Evolutionary conservation across 257 asterid genomes (phyloP).

Genomic region (Leptodermis oblonga): DNA sequence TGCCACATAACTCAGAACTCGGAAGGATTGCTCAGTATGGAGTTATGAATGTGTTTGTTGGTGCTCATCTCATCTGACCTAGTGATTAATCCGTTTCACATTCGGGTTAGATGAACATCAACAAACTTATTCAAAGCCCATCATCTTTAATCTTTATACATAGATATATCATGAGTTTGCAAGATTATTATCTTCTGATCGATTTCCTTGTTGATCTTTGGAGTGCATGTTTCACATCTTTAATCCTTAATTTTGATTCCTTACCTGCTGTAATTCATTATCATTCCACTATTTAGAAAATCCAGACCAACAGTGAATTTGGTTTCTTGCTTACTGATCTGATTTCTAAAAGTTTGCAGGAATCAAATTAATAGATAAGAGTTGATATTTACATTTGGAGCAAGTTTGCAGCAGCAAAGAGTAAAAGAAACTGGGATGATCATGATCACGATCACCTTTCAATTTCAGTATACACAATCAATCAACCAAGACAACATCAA

Average conservation of each 20-base stretch:
- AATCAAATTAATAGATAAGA: background rate
- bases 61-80: conserved; percentile 8
- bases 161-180: background rate
- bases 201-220: background rate
- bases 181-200: background rate
- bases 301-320: background rate
- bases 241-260: background rate
- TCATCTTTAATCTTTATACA: too few relatives aligned
- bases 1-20: background rate
- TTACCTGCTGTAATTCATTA: background rate
- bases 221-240: background rate
- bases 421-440: background rate
- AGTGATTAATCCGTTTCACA: background rate
- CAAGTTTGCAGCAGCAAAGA: background rate
- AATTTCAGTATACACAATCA: conserved; percentile 3
- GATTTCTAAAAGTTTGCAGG: background rate
- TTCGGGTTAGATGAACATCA: conserved; percentile 22
- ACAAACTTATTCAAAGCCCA: conserved; percentile 22
- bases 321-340: background rate
- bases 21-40: background rate
- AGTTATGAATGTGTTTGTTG: conserved; percentile 20
- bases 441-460: background rate
- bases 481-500: background rate
- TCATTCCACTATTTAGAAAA: background rate
- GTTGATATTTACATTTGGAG: conserved; percentile 2